phyloP scores from a whole-genome alignment of 139 green algal genomes.

The Picochlorum sp. region DNA sequence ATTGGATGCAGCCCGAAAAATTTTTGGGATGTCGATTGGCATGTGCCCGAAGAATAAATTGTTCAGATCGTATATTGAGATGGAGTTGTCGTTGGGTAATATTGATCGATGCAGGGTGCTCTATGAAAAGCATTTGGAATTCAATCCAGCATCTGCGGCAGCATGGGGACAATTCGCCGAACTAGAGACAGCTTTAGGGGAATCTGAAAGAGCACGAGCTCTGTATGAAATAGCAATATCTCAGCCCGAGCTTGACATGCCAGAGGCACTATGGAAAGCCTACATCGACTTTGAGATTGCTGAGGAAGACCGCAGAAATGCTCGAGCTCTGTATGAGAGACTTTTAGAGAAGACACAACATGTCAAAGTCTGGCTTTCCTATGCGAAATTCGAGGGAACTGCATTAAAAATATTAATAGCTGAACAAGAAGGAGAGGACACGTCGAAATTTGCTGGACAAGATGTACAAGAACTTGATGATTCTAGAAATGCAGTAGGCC shows the following conservation, averaged over 20 bases:
- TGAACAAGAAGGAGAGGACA: slow-evolving; percentile 26
- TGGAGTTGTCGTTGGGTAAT: slow-evolving; percentile 87
- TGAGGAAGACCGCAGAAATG: slow-evolving; percentile 62
- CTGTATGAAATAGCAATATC: slow-evolving; percentile 93
- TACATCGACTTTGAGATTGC: slow-evolving; percentile 98
- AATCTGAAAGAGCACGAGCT: slow-evolving; percentile 64
- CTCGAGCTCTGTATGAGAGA: slow-evolving; percentile 87
- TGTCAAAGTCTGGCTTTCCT: slow-evolving; percentile 97
- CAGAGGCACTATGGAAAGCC: slow-evolving; percentile 94
- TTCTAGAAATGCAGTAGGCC: slow-evolving; percentile 12
- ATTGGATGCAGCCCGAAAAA: slow-evolving; percentile 61
- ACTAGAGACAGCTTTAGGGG: slow-evolving; percentile 79
- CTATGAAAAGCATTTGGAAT: slow-evolving; percentile 94
- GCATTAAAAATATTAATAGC: slow-evolving; percentile 35
- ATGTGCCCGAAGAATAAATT: slow-evolving; percentile 91
- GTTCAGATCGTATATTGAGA: slow-evolving; percentile 92
- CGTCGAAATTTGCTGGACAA: slow-evolving; percentile 31
- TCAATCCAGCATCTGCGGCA: slow-evolving; percentile 63
- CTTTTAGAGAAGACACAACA: slow-evolving; percentile 92
- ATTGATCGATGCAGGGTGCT: slow-evolving; percentile 87
- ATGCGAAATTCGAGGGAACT: slow-evolving; percentile 83
- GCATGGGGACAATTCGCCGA: slow-evolving; percentile 81
- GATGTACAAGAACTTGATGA: slow-evolving; percentile 36
- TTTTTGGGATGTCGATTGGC: slow-evolving; percentile 85
- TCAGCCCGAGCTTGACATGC: slow-evolving; percentile 90